A percentile compares a stretch with the other conserved stretches of the same genome.
Conservation (phyloP, 2,329 filamentous ascomycete species). For the Alternaria sp. region DNA sequence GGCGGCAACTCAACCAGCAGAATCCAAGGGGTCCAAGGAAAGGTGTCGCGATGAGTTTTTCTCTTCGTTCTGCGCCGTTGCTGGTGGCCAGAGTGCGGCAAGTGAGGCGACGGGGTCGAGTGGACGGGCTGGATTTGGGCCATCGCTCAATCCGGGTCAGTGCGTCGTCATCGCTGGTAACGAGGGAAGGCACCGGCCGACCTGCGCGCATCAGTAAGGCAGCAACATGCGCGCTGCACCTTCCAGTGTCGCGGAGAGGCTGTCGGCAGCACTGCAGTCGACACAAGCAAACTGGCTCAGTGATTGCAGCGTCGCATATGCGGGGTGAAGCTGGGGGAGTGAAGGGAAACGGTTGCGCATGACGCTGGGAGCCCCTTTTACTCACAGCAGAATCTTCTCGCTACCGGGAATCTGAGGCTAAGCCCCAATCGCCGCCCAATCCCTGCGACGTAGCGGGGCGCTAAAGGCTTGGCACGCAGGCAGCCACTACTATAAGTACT, state of each 20-base stretch:
- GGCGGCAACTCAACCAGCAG: conserved; percentile 12
- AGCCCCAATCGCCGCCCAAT: conserved; percentile 8
- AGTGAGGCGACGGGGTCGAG: conserved; percentile 32
- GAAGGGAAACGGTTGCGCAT: conserved; percentile 26
- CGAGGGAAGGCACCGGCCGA: conserved; percentile 8
- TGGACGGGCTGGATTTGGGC: conserved; percentile 20
- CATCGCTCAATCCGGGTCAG: conserved; percentile 25
- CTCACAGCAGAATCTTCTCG: conserved; percentile 33
- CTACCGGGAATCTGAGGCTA: conserved; percentile 31
- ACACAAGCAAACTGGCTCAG: neutral
- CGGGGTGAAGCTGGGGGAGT: conserved; percentile 12
- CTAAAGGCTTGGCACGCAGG: conserved; percentile 14
- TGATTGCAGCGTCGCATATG: neutral
- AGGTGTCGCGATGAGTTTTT: conserved; percentile 20
- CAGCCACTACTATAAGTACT: conserved; percentile 30
- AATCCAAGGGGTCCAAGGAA: neutral
- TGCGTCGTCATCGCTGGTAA: conserved; percentile 34
- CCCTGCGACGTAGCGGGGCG: conserved; percentile 17
- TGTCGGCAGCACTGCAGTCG: neutral
- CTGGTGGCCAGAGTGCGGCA: conserved; percentile 19
- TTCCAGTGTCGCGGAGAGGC: neutral
- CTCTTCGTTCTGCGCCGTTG: conserved; percentile 14
- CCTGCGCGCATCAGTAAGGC: conserved; percentile 11
- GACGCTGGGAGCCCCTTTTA: conserved; percentile 32
- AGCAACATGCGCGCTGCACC: conserved; percentile 2